Conservation (phyloP, 257 asterid genomes). For the Catharanthus roseus region DNA sequence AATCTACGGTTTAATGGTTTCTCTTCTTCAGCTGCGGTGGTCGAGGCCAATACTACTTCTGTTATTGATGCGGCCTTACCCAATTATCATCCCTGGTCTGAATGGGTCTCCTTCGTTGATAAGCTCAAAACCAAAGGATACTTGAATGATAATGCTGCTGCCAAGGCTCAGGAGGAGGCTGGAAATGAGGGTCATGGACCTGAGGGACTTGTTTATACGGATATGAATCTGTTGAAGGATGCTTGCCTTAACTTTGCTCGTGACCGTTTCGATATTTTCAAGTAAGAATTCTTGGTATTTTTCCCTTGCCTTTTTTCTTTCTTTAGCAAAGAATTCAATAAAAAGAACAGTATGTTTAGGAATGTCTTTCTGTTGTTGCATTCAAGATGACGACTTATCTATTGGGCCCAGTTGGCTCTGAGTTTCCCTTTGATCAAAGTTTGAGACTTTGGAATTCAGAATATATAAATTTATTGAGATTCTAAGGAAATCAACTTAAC, state of each 20-base stretch:
- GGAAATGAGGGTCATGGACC: conserved; percentile 18
- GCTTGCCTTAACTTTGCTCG: conserved; percentile 81
- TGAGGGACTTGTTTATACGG: conserved; percentile 34
- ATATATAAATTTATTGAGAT: not conserved
- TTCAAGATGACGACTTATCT: not conserved
- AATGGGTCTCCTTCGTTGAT: conserved; percentile 76
- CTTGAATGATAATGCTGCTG: conserved; percentile 23
- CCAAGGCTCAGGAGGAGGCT: conserved; percentile 4
- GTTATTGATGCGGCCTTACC: conserved; percentile 12
- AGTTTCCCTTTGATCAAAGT: not conserved
- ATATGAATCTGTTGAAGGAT: conserved; percentile 52
- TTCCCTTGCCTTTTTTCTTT: not conserved
- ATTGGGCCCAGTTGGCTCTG: not conserved
- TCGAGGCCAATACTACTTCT: conserved; percentile 17
- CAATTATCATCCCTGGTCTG: conserved; percentile 81
- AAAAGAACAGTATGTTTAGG: too few species aligned
- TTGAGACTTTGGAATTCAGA: not conserved
- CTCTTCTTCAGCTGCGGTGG: conserved; percentile 38
- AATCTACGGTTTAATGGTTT: conserved; percentile 35
- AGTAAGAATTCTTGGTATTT: conserved; percentile 31
- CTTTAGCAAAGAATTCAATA: not conserved
- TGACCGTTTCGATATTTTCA: conserved; percentile 76
- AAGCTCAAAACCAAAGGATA: conserved; percentile 66
- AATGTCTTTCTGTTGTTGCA: not conserved
- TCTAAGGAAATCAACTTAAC: not conserved